phyloP scores from a whole-genome alignment of 495 filamentous ascomycete species.

The Echria macrotheca region DNA sequence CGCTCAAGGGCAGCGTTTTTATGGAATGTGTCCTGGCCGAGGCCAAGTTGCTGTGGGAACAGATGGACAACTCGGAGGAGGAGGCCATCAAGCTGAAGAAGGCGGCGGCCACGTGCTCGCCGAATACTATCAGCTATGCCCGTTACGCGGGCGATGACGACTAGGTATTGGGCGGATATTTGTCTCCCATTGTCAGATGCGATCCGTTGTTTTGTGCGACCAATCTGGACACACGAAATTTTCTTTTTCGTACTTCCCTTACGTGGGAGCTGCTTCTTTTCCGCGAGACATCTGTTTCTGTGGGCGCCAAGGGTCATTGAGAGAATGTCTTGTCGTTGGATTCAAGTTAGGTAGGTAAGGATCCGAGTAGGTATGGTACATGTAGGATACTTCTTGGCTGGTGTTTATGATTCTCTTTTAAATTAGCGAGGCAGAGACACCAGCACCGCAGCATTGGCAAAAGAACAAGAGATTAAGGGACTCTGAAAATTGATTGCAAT shows the following conservation, averaged over 20 bases:
- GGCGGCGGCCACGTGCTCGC: too few relatives aligned
- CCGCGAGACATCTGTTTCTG: neutral
- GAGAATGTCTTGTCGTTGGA: neutral
- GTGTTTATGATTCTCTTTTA: neutral
- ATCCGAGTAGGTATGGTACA: neutral
- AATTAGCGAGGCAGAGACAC: neutral
- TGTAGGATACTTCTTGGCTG: neutral
- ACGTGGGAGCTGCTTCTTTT: neutral
- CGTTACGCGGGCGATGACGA: too few relatives aligned
- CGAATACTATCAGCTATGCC: too few relatives aligned
- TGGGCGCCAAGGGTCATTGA: neutral
- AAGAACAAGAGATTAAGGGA: neutral
- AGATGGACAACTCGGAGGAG: conserved; percentile 18
- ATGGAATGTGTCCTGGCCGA: conserved; percentile 25
- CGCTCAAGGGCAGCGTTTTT: conserved; percentile 16
- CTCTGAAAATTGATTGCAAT: neutral
- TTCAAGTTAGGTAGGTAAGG: neutral
- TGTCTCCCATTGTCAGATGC: too few relatives aligned
- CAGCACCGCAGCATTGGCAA: neutral
- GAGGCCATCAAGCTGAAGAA: too few relatives aligned
- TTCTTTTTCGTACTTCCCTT: too few relatives aligned
- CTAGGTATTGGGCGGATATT: too few relatives aligned
- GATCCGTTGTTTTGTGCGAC: too few relatives aligned
- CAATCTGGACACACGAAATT: too few relatives aligned
- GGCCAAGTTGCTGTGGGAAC: conserved; percentile 17